A percentile compares a stretch with the other conserved stretches of the same genome.
phyloP scores from a whole-genome alignment of 805 yeast species.

The Pichia heedii region DNA sequence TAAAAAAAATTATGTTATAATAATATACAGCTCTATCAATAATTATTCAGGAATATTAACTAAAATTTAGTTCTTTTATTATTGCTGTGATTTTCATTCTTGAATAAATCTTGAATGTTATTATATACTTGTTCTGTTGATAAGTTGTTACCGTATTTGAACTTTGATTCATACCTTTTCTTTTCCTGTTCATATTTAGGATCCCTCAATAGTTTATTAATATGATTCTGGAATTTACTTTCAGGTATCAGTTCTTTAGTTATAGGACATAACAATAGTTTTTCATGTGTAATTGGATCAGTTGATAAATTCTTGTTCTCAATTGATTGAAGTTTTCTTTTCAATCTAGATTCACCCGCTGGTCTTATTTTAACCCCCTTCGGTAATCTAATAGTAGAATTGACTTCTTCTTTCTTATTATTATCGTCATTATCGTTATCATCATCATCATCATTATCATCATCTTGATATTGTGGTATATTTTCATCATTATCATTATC shows the following conservation, averaged over 20 bases:
- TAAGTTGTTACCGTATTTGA: conserved; percentile 27
- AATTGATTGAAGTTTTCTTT: conserved; percentile 23
- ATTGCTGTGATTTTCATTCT: conserved; percentile 8
- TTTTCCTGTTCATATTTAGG: conserved; percentile 70
- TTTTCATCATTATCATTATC: conserved; percentile 7
- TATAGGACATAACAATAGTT: conserved; percentile 62
- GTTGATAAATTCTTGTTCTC: neutral
- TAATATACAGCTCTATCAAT: no score
- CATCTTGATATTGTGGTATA: conserved; percentile 8
- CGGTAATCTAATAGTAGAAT: conserved; percentile 6
- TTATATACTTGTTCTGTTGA: conserved; percentile 45
- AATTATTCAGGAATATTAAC: no score
- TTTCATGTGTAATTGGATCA: conserved; percentile 17
- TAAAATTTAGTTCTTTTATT: conserved; percentile 7
- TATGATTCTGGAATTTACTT: conserved; percentile 59
- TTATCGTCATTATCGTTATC: conserved; percentile 5
- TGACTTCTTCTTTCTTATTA: neutral
- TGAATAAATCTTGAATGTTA: conserved; percentile 41
- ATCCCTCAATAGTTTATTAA: conserved; percentile 61
- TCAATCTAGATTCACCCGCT: conserved; percentile 58
- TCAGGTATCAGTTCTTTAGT: conserved; percentile 67
- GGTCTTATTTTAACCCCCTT: conserved; percentile 58
- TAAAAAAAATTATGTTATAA: no score
- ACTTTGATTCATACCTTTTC: conserved; percentile 49
- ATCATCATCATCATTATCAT: conserved; percentile 4